Base-by-base conservation (phyloP, 192 early-diverging fungal species). In the Gonapodya prolifera region DNA sequence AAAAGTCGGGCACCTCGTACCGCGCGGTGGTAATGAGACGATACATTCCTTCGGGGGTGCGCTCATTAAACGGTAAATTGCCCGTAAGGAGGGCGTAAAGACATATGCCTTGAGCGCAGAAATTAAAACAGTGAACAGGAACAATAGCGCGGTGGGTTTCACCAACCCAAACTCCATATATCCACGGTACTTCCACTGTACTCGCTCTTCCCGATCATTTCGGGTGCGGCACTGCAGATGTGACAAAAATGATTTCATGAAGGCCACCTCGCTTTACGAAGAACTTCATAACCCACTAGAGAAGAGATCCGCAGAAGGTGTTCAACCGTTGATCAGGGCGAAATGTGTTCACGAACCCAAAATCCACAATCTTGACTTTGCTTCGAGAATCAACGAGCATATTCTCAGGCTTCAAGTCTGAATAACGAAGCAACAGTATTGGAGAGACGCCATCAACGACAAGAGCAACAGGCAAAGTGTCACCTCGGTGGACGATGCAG, bases 351-450 rank as follows among this genome's bases (percentile, higher is more conserved):
- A 84, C 89, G 75, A 90, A 90, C n/a, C 89, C 89, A 80, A 90
- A 90, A 75, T 90, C 89, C 16, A 85, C 87, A 28, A 90, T 77
- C 1, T 86, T 83, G 34, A 90, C 82, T 35, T 84, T 79, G 16
- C 81, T 77, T n/a, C 86, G 78, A 69, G 81, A 77, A 29, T 87
- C 84, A 30, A 90, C 80, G 2, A 90, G 79, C 34, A 90, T 83
- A 78, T 90, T 90, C 73, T 89, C 88, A 2, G 88, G 88, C 70
- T 89, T 89, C n/a, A 89, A 73, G 69, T 89, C 88, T 89, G 87
- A 29, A 89, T 87, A 28, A 89, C 83, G 31, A 85, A 85, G 70
- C 88, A 85, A 85, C 89, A 78, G 30, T 34, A 81, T 1, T 30
- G 8, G 28, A n/a, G 29, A n/a, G 0, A 29, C 61, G 35, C 2